Base-by-base conservation (phyloP, 2,329 filamentous ascomycete species). In the Exutisphaerella laricina region DNA sequence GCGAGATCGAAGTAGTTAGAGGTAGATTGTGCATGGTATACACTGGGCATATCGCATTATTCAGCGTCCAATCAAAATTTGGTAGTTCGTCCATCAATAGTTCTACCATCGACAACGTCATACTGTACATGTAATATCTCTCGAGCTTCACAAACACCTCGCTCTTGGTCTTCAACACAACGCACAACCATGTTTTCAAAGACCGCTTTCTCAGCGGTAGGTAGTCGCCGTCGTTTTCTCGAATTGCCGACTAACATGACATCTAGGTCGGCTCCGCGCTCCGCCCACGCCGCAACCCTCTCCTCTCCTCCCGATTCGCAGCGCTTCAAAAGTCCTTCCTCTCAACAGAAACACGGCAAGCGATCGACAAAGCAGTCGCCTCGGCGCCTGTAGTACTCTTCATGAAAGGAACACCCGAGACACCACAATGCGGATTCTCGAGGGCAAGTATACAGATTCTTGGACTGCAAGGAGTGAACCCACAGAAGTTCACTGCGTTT, bases 401-500 rank as follows among this genome's bases (percentile, higher is more conserved):
- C 75, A 98, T 98, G 92, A 98, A 98, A 74, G 92, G 92, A 46
- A 97, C 92, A 1, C 92, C 92, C 45, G 89, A 96, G 70, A 87
- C 80, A 48, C 92, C 92, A 14, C 89, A 96, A 68, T 98, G 92
- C 69, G 92, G 92, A 33, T 98, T 96, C 75, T 97, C 90, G 46
- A 80, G 89, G 58, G 90, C 90, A 41, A 88, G 79, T 64, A 94
- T 98, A 64, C 89, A 97, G 74, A 89, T 98, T 59, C 75, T 98
- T 51, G 88, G 90, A 45, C 70, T 96, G 59, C 90, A 98, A 70
- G 92, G 92, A 52, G 88, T 98, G 49, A 86, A 97, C 70, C 92
- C 92, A 12, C 76, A 78, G 53, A 97, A 97, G 72, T 98, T 98
- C 64, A 86, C 88, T n/a, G 90, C 92, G 5, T 96, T 95, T 69